phyloP scores from a whole-genome alignment of 345 rosid species.

The Cardamine resedifolia region DNA sequence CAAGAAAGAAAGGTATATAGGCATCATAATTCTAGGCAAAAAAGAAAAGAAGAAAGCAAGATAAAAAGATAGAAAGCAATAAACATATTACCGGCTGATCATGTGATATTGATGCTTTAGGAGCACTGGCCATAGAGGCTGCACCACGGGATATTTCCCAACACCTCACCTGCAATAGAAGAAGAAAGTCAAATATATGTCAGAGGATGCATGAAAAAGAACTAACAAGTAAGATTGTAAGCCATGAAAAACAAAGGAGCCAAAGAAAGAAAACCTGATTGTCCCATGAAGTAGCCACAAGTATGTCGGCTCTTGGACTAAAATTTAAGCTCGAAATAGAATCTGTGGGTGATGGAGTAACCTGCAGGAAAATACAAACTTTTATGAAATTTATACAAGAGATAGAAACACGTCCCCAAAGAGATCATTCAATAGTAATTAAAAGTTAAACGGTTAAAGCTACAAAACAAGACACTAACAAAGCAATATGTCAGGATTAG shows the following conservation, averaged over 20 bases:
- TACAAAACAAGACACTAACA: slow-evolving; percentile 2
- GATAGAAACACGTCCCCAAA: not conserved
- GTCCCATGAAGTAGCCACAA: slow-evolving; percentile 98
- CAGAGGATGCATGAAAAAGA: not conserved
- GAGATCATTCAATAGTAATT: not conserved
- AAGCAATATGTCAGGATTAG: not conserved
- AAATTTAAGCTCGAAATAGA: slow-evolving; percentile 88
- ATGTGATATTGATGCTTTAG: slow-evolving; percentile 83
- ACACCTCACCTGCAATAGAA: slow-evolving; percentile 70
- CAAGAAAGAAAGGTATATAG: not conserved
- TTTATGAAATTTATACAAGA: not conserved
- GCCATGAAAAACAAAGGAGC: slow-evolving; percentile 3
- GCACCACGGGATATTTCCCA: slow-evolving; percentile 87
- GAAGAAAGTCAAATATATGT: slow-evolving; percentile 11
- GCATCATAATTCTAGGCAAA: not conserved
- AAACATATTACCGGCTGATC: slow-evolving; percentile 80
- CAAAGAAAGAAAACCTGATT: slow-evolving; percentile 66
- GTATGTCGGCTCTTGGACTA: slow-evolving; percentile 88
- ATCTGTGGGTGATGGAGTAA: slow-evolving; percentile 78
- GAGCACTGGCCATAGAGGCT: slow-evolving; percentile 48
- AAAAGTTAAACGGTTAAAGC: not conserved
- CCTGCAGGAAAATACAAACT: slow-evolving; percentile 43
- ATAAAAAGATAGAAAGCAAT: not conserved
- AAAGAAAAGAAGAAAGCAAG: not conserved
- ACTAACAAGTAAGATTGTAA: not conserved